Base-by-base conservation (phyloP, 305 asterid genomes). In the Withania somnifera region DNA sequence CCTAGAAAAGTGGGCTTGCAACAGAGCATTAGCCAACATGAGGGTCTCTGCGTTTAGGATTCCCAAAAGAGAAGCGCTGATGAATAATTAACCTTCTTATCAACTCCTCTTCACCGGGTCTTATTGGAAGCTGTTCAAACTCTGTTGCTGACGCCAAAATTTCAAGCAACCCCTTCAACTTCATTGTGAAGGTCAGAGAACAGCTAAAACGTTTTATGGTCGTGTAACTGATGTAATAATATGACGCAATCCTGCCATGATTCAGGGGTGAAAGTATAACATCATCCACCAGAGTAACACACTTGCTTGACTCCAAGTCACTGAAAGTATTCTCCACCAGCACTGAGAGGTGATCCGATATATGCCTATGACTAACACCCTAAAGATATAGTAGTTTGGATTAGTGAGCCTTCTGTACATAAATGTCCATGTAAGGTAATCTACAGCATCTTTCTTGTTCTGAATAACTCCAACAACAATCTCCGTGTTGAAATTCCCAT, bases 191-290 rank as follows among this genome's bases (percentile, higher is more conserved):
- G 73, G 91, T 88, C 87, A 96, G 87, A 54, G 98, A 91, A 45
- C 95, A 90, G 85, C 97, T 96, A 67, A 94, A 96, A 2, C 94
- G 97, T 83, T 94, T 98, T 56, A 93, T 94, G n/a, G 99, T 96
- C 14, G 93, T 92, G 90, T 93, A 94, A 79, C 98, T 93, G 81
- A 96, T 92, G 71, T 94, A 96, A 71, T 93, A 93, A 63, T 94
- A 96, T 7, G 99, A 96, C 32, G 99, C 95, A 63, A 94, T 94
- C 97, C 93, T 87, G 87, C 98, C 99, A 60, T 93, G 98, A 85
- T 93, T 94, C 82, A 86, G 73, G 17, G 98, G 97, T 1, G 97
- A 90, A 28, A 96, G 88, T 56, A 86, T 64, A 83, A 42, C 83
- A 45, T 93, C 98, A 6, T 94, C 98, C 83, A 92, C 99, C 53